Conservation (phyloP, 805 yeast genomes). For the Saturnispora hagleri region DNA sequence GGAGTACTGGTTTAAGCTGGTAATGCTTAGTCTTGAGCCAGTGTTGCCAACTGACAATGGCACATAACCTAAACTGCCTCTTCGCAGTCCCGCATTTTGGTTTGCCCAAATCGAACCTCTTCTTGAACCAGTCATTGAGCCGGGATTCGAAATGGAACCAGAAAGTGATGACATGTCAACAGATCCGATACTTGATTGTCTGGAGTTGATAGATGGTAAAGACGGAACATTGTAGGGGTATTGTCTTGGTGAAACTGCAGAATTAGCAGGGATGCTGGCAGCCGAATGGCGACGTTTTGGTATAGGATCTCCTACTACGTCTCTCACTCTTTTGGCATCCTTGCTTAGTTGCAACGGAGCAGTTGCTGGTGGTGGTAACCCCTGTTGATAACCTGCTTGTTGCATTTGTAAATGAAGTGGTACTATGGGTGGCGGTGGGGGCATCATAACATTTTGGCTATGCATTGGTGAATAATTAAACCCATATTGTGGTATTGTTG, state of each 20-base stretch:
- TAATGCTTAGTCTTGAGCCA: constrained; percentile 9
- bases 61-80: constrained; percentile 6
- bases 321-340: constrained; percentile 20
- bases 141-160: constrained; percentile 1
- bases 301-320: constrained; percentile 18
- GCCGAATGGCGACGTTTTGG: constrained; percentile 26
- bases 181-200: constrained; percentile 12
- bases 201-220: constrained; percentile 3
- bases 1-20: constrained; percentile 13
- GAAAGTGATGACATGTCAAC: constrained; percentile 3
- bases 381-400: constrained; percentile 1
- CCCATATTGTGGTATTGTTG: neutral
- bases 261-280: constrained; percentile 18
- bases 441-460: neutral
- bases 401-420: constrained; percentile 18
- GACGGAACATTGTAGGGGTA: neutral
- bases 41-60: constrained; percentile 6
- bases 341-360: neutral
- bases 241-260: constrained; percentile 17
- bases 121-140: constrained; percentile 7
- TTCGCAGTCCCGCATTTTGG: constrained; percentile 1
- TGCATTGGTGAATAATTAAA: neutral
- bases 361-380: neutral
- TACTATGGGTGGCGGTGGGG: constrained; percentile 14
- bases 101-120: constrained; percentile 11